Evolutionary conservation across 768 basidiomycete species (phyloP), one percentile per base, ranked within the genome.

Genomic region (Lactarius sp.): DNA sequence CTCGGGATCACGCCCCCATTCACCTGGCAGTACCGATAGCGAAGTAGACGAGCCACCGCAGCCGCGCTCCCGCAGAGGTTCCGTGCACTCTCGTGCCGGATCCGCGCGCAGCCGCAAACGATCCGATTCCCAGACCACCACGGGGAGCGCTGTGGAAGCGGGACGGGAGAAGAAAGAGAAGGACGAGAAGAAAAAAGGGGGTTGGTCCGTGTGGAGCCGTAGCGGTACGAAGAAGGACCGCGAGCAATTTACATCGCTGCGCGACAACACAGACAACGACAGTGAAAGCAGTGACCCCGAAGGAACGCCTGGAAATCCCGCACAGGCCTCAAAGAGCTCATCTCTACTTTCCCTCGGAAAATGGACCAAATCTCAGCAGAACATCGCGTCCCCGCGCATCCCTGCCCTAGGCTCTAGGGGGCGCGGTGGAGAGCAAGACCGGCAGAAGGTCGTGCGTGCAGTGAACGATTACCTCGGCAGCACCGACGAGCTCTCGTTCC

Each of bases 401-500:
- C 55, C 60, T 12, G 52, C 63, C 20, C 47, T 55, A 16, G 67
- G 61, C 12, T 41, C 59, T 52, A 82, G 79, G 74, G 70, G 85
- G 81, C 52, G 59, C 31, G 56, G 42, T 27, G 37, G 56, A 4
- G 47, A 59, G 46, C 22, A 10, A 16, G 64, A 68, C 39, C 57
- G 59, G 42, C 61, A 62, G 52, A 77, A 75, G 53, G 54, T 83
- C 13, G 87, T 89, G 56, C 81, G 84, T 51, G 92, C 91, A 0
- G 69, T 89, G 67, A 85, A 88, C 70, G 88, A 90, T 72, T 95
- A 92, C 73, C 73, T 77, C 0, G 90, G 85, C 3, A 85, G 85
- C 2, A 76, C 83, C 2, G 93, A 94, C 68, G 94, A 96, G 73
- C 77, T 97, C 42, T 81, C 81, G 49, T 87, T 96, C 76, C 80